Conservation (phyloP, 2,329 filamentous ascomycete species). For the Colletotrichum musicola region DNA sequence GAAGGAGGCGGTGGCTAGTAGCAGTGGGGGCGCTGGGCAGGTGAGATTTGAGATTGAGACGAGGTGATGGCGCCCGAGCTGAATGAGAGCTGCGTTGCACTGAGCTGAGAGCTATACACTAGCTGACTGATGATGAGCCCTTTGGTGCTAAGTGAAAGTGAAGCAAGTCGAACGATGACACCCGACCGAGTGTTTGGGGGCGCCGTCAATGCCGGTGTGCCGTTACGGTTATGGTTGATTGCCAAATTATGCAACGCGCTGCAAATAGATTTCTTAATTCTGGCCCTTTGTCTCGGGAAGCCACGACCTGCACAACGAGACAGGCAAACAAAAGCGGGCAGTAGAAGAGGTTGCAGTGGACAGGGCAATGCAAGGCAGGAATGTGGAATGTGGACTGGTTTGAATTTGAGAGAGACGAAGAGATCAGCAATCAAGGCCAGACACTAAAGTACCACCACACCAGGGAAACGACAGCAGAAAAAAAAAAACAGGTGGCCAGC, state of each 20-base stretch:
- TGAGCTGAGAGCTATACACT: too few relatives aligned
- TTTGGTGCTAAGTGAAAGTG: too few relatives aligned
- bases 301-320: neutral
- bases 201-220: slow-evolving; percentile 4
- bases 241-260: neutral
- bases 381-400: neutral
- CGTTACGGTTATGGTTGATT: slow-evolving; percentile 1
- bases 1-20: neutral
- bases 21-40: too few relatives aligned
- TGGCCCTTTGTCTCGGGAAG: slow-evolving; percentile 1
- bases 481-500: neutral
- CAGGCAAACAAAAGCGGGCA: neutral
- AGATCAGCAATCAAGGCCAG: neutral
- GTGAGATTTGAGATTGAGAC: neutral
- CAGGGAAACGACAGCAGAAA: neutral
- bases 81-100: too few relatives aligned
- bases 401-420: neutral
- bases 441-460: neutral
- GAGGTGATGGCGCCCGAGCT: too few relatives aligned
- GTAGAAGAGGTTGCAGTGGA: neutral
- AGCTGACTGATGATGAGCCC: too few relatives aligned
- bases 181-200: neutral
- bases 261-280: neutral
- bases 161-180: neutral
- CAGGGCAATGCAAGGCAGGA: neutral